These are phyloP conservation scores for Microdochium bolleyi DNA, from an alignment of 2,329 filamentous ascomycete genomes.

Conservation along the genomic window DNA sequence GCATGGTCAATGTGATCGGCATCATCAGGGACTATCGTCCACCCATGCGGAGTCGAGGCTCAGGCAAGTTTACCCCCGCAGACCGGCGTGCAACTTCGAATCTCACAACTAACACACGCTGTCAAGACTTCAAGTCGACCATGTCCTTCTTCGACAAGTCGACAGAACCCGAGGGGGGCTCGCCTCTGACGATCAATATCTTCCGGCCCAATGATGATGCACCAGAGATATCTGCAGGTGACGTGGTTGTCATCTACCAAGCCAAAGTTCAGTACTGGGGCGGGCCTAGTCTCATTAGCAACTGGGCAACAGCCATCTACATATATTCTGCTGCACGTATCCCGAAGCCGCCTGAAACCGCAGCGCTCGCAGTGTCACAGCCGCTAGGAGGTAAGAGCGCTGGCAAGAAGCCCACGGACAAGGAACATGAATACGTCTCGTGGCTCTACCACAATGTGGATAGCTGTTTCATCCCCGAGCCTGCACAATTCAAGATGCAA, in stretches of 20 bases:
- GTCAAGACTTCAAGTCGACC: constrained; percentile 50
- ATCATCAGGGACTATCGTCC: constrained; percentile 58
- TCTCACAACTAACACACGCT: constrained; percentile 1
- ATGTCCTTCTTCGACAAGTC: constrained; percentile 55
- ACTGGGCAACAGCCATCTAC: constrained; percentile 31
- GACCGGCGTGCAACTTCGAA: background rate
- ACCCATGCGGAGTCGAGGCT: constrained; percentile 39
- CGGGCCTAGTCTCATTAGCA: constrained; percentile 34
- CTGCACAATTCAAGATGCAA: constrained; percentile 31
- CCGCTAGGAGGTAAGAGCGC: background rate
- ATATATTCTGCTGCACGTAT: constrained; percentile 33
- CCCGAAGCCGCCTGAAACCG: constrained; percentile 28
- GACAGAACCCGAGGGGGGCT: constrained; percentile 29
- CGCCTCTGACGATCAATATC: constrained; percentile 42
- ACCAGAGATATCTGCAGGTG: constrained; percentile 41
- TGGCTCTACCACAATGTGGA: constrained; percentile 35
- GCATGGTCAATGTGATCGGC: constrained; percentile 55
- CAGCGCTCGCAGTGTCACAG: constrained; percentile 20
- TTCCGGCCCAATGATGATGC: constrained; percentile 47
- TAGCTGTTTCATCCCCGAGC: constrained; percentile 32
- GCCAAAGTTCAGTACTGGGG: constrained; percentile 38
- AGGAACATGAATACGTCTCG: constrained; percentile 37
- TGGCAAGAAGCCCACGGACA: constrained; percentile 6
- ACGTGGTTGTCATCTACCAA: constrained; percentile 57
- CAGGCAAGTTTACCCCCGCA: constrained; percentile 30